Evolutionary conservation across 2,329 filamentous ascomycete species (phyloP), one percentile per base, ranked within the genome.

Genomic region (Hysterium pulicare): DNA sequence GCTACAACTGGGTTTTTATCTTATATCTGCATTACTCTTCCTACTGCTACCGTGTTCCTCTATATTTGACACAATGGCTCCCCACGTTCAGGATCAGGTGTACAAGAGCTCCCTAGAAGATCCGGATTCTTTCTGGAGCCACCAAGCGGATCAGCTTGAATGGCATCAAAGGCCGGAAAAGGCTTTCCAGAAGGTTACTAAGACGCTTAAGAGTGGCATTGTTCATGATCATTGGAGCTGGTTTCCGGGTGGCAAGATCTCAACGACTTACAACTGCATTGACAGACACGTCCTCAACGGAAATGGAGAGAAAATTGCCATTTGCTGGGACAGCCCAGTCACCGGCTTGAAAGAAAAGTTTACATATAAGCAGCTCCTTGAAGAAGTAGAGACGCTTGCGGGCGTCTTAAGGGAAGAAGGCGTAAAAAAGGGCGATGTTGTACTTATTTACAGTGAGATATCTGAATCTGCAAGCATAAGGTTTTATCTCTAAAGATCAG

Each of bases 161-260:
- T 96, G 90, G 90, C 85, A 94, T 68, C 84, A 81, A 58, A 76
- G 79, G 41, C 90, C 90, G 6, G 77, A 77, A 10, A 72, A 75
- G 1, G 78, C 80, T 0, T 75, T 94, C 17, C 70, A 71, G 3
- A 72, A 70, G 30, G 77, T 74, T 16, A 80, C 75, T 36, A 90
- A 87, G 67, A 79, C 72, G 6, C 72, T 93, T 3, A 67, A 73
- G 40, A 78, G 70, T 50, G 83, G 82, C 42, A 68, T 74, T n/a
- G 71, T 73, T 13, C 83, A 95, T 61, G 76, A 81, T 32, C 82
- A 86, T 59, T 96, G 90, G 90, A 79, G 82, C 49, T 97, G 91
- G 91, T 96, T 95, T 54, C 81, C 87, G 0, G 87, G 82, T 49
- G 91, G 90, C 48, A 83, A 93, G 70, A 87, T 97, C 54, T 93